phyloP scores from a whole-genome alignment of 495 filamentous ascomycete genomes.

The Annulohypoxylon bovei region DNA sequence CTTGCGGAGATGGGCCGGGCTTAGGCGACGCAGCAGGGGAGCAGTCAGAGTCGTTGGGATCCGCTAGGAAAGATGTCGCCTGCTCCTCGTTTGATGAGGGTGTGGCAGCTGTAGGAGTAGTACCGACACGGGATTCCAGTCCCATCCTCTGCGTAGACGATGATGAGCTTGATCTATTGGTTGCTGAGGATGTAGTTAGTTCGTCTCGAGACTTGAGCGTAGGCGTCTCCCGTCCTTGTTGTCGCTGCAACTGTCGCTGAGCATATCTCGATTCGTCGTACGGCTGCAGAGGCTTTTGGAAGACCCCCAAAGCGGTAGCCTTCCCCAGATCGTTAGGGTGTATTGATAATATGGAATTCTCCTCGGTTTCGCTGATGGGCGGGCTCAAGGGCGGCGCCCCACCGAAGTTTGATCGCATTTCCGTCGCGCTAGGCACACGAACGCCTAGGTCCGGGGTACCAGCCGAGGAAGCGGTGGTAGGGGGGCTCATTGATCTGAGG shows the following conservation, averaged over 20 bases:
- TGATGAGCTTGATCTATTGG: conserved; percentile 44
- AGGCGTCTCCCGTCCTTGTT: conserved; percentile 69
- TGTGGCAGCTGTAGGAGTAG: conserved; percentile 19
- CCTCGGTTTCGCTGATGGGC: conserved; percentile 74
- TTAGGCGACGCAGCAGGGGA: conserved; percentile 31
- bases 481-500: conserved; percentile 55
- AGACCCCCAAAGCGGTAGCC: conserved; percentile 84
- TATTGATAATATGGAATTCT: conserved; percentile 66
- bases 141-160: conserved; percentile 43
- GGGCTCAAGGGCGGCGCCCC: conserved; percentile 75
- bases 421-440: conserved; percentile 44
- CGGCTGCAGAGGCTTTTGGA: conserved; percentile 77
- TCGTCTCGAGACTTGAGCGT: conserved; percentile 49
- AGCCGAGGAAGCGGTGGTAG: conserved; percentile 44
- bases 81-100: conserved; percentile 50
- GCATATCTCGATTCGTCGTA: conserved; percentile 89
- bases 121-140: conserved; percentile 30
- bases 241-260: conserved; percentile 81
- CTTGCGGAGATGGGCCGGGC: conserved; percentile 37
- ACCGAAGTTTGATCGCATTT: conserved; percentile 58
- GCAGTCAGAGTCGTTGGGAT: conserved; percentile 47
- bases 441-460: conserved; percentile 44
- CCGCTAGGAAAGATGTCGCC: conserved; percentile 50
- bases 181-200: conserved; percentile 40
- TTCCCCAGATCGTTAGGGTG: conserved; percentile 84